A percentile compares a stretch with the other conserved stretches of the same genome.
These are phyloP conservation scores for Rutstroemia sp. DNA, from an alignment of 2,329 filamentous ascomycete genomes.

Conservation along the genomic window DNA sequence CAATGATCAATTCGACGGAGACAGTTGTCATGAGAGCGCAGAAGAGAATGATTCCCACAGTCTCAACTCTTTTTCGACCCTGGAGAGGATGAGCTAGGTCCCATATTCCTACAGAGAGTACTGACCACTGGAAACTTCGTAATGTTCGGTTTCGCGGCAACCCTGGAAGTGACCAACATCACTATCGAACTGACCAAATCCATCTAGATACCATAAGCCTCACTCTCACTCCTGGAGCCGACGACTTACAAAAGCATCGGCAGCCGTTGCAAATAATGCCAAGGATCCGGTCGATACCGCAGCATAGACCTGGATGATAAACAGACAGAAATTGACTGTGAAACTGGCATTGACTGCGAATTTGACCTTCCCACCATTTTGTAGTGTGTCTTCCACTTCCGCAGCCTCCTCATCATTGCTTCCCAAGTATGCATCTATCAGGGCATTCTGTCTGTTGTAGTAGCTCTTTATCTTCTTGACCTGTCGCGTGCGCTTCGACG, in stretches of 20 bases:
- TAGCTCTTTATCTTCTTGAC: slow-evolving; percentile 39
- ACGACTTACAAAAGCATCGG: slow-evolving; percentile 58
- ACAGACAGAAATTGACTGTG: slow-evolving; percentile 71
- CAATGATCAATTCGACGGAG: slow-evolving; percentile 85
- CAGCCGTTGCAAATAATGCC: slow-evolving; percentile 96
- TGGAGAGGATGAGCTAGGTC: neutral
- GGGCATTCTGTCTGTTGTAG: slow-evolving; percentile 40
- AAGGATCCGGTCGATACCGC: slow-evolving; percentile 83
- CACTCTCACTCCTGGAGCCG: too few relatives aligned
- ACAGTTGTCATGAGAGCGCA: slow-evolving; percentile 94
- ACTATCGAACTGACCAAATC: slow-evolving; percentile 82
- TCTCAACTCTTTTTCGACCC: slow-evolving; percentile 62
- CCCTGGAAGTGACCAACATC: slow-evolving; percentile 77
- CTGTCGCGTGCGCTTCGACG: slow-evolving; percentile 28
- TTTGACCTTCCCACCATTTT: slow-evolving; percentile 10
- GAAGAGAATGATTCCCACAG: slow-evolving; percentile 91
- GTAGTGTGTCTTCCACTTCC: slow-evolving; percentile 40
- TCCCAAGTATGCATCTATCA: slow-evolving; percentile 46
- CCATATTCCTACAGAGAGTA: neutral
- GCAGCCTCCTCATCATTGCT: slow-evolving; percentile 48
- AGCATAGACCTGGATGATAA: slow-evolving; percentile 79
- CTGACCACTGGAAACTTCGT: slow-evolving; percentile 7
- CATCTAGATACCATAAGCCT: slow-evolving; percentile 1
- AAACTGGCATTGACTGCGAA: slow-evolving; percentile 58
- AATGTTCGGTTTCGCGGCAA: slow-evolving; percentile 61